Evolutionary conservation across 768 basidiomycete genomes (phyloP).

Genomic region (Mycena olivaceomarginata): DNA sequence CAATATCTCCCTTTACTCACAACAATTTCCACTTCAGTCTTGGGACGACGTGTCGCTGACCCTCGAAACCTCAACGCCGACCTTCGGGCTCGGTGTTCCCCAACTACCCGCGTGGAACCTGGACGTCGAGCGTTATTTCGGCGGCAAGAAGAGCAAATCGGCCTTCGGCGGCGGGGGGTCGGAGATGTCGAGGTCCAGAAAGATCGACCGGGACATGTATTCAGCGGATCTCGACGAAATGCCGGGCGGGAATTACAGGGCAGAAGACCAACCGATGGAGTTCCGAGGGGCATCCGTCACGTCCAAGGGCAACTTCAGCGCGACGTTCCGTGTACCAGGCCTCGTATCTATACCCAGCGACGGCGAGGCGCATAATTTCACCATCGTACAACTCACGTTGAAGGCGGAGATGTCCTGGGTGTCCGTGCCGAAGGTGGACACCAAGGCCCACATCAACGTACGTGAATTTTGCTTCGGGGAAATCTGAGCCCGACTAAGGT

Average conservation of each 20-base stretch:
- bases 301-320: slow-evolving; percentile 50
- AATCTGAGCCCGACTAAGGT: not conserved
- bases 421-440: slow-evolving; percentile 52
- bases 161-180: not conserved
- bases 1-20: not conserved
- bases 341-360: slow-evolving; percentile 51
- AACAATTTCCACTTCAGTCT: slow-evolving; percentile 32
- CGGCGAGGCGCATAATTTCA: slow-evolving; percentile 51
- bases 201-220: not conserved
- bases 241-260: not conserved
- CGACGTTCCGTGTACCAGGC: slow-evolving; percentile 53
- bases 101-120: slow-evolving; percentile 44
- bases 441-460: slow-evolving; percentile 51
- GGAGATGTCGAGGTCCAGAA: not conserved
- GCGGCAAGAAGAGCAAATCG: not conserved
- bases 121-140: not conserved
- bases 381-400: slow-evolving; percentile 50
- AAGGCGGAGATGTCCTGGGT: slow-evolving; percentile 53
- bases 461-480: not conserved
- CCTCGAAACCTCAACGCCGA: slow-evolving; percentile 49
- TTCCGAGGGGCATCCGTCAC: slow-evolving; percentile 24
- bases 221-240: not conserved
- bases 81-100: slow-evolving; percentile 46
- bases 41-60: slow-evolving; percentile 48
- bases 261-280: slow-evolving; percentile 17